phyloP scores from a whole-genome alignment of 352 stramenopile genomes.

The Phytophthora sojae region DNA sequence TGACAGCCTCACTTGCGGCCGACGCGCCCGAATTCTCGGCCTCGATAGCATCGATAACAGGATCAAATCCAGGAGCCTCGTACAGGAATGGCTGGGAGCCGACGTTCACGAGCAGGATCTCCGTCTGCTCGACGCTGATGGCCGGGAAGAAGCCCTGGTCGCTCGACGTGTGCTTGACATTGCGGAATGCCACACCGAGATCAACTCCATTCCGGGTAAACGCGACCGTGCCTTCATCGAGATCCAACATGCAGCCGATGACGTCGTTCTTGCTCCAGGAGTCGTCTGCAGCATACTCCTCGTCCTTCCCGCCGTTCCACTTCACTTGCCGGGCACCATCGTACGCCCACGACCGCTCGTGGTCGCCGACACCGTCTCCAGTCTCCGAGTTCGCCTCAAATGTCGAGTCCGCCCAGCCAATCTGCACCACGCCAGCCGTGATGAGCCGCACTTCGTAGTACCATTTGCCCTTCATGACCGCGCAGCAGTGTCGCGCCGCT shows the following conservation, averaged over 20 bases:
- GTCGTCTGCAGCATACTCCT: constrained; percentile 54
- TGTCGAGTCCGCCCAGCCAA: constrained; percentile 91
- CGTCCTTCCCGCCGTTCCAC: constrained; percentile 82
- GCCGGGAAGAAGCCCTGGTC: constrained; percentile 73
- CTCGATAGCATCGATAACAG: constrained; percentile 57
- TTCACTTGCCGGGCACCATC: constrained; percentile 88
- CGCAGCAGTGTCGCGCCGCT: constrained; percentile 50
- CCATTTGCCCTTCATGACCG: constrained; percentile 71
- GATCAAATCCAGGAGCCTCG: constrained; percentile 43
- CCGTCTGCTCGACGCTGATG: constrained; percentile 83
- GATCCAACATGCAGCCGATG: constrained; percentile 88
- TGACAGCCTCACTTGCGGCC: background rate
- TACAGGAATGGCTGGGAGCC: constrained; percentile 81
- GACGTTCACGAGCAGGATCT: constrained; percentile 89
- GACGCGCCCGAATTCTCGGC: constrained; percentile 6
- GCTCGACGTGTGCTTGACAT: constrained; percentile 39
- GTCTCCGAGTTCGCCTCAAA: constrained; percentile 81
- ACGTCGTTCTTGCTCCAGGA: constrained; percentile 88
- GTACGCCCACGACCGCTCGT: constrained; percentile 91
- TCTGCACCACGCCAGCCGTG: constrained; percentile 90
- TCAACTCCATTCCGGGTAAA: constrained; percentile 89
- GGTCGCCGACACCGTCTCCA: constrained; percentile 92
- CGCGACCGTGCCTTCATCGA: constrained; percentile 69
- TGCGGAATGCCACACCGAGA: constrained; percentile 68
- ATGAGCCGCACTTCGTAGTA: constrained; percentile 94